Conservation (phyloP, 768 basidiomycete species). For the Lactarius sp. region DNA sequence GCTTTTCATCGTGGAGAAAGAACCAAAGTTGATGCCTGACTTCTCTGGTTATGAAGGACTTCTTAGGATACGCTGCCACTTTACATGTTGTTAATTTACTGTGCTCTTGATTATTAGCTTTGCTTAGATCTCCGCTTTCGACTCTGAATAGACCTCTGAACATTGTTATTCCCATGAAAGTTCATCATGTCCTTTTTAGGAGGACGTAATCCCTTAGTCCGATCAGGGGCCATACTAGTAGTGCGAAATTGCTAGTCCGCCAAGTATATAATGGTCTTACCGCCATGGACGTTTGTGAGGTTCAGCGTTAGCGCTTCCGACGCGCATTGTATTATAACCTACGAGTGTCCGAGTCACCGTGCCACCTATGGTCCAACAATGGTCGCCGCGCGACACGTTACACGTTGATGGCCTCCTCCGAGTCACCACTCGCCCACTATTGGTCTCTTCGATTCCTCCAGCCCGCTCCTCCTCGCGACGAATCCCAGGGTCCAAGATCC, state of each 20-base stretch:
- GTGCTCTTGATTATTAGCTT: conserved; percentile 16
- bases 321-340: neutral
- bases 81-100: conserved; percentile 17
- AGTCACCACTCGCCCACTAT: neutral
- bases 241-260: too few relatives aligned
- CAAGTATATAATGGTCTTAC: too few relatives aligned
- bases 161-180: neutral
- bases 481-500: neutral
- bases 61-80: neutral
- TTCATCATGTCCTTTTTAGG: neutral
- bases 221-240: neutral
- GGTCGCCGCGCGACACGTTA: neutral
- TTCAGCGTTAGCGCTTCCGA: neutral
- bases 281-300: neutral
- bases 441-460: conserved; percentile 23
- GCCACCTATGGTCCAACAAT: too few relatives aligned
- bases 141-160: neutral
- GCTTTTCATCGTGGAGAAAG: conserved; percentile 51
- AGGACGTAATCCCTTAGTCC: too few relatives aligned
- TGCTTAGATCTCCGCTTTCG: conserved; percentile 14
- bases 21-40: conserved; percentile 29
- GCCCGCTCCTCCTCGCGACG: neutral
- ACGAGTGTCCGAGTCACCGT: neutral
- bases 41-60: conserved; percentile 14
- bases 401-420: conserved; percentile 6